Conservation (phyloP, 2,329 filamentous ascomycete genomes). For the Xylariaceae sp. region DNA sequence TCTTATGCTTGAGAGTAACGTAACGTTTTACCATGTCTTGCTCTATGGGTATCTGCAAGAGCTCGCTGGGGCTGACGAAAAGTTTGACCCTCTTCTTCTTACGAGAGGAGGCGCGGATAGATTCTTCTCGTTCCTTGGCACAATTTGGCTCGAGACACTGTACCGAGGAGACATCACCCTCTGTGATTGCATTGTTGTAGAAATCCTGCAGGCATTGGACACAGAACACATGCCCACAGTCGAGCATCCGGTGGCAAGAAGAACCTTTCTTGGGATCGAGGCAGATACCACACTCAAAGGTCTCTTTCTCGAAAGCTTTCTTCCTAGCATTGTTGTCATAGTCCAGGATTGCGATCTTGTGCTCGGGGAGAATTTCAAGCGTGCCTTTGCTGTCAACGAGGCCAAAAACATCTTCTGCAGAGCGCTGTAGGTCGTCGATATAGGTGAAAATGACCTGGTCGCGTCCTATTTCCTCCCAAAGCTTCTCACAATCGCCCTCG, state of each 20-base stretch:
- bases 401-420: slow-evolving; percentile 57
- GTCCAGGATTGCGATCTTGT: slow-evolving; percentile 70
- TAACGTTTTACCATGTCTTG: slow-evolving; percentile 77
- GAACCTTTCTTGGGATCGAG: slow-evolving; percentile 87
- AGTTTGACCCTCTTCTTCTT: slow-evolving; percentile 59
- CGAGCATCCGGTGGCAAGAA: slow-evolving; percentile 74
- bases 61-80: slow-evolving; percentile 75
- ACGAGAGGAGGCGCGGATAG: slow-evolving; percentile 20
- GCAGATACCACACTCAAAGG: slow-evolving; percentile 85
- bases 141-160: slow-evolving; percentile 79
- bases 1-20: slow-evolving; percentile 86
- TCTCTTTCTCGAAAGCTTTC: slow-evolving; percentile 74
- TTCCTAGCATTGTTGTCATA: slow-evolving; percentile 72
- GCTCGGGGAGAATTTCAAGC: slow-evolving; percentile 48
- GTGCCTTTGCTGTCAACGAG: slow-evolving; percentile 44
- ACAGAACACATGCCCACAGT: slow-evolving; percentile 91
- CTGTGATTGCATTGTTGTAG: slow-evolving; percentile 81
- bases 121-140: slow-evolving; percentile 54
- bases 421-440: slow-evolving; percentile 59
- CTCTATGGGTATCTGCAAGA: slow-evolving; percentile 70
- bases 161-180: slow-evolving; percentile 76
- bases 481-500: slow-evolving; percentile 42
- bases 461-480: slow-evolving; percentile 61
- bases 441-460: slow-evolving; percentile 58
- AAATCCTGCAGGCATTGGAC: slow-evolving; percentile 82